Evolutionary conservation across 495 filamentous ascomycete species (phyloP).

Genomic region (Tetracladium setigerum): DNA sequence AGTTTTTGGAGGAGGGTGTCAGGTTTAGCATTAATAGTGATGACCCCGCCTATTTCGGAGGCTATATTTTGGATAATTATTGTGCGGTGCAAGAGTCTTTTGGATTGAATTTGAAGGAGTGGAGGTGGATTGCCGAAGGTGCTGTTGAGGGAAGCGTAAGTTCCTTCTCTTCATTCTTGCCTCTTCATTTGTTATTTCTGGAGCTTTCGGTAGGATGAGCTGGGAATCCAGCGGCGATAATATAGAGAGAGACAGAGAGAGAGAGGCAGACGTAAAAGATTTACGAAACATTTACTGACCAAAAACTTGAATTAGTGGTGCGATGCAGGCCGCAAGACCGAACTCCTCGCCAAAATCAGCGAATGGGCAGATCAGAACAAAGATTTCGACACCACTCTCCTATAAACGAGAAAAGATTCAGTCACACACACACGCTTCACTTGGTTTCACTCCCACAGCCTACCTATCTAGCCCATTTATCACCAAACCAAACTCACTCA

Average conservation of each 20-base stretch:
- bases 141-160: constrained; percentile 49
- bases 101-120: constrained; percentile 50
- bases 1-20: constrained; percentile 57
- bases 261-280: too few species aligned
- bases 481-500: too few species aligned
- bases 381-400: not conserved
- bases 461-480: too few species aligned
- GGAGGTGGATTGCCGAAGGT: constrained; percentile 53
- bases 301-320: constrained; percentile 29
- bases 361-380: constrained; percentile 14
- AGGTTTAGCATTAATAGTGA: constrained; percentile 67
- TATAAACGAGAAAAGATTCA: not conserved
- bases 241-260: too few species aligned
- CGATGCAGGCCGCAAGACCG: constrained; percentile 34
- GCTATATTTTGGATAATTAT: constrained; percentile 69
- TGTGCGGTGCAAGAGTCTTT: constrained; percentile 70
- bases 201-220: too few species aligned
- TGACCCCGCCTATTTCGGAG: constrained; percentile 77
- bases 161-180: constrained; percentile 13
- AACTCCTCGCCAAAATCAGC: constrained; percentile 31
- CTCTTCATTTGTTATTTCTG: too few species aligned
- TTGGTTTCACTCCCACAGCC: too few species aligned
- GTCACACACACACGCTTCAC: too few species aligned
- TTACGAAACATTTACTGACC: too few species aligned
- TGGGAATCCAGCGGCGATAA: too few species aligned